Conservation (phyloP, 139 green algal genomes). For the Haematococcus lacustris region DNA sequence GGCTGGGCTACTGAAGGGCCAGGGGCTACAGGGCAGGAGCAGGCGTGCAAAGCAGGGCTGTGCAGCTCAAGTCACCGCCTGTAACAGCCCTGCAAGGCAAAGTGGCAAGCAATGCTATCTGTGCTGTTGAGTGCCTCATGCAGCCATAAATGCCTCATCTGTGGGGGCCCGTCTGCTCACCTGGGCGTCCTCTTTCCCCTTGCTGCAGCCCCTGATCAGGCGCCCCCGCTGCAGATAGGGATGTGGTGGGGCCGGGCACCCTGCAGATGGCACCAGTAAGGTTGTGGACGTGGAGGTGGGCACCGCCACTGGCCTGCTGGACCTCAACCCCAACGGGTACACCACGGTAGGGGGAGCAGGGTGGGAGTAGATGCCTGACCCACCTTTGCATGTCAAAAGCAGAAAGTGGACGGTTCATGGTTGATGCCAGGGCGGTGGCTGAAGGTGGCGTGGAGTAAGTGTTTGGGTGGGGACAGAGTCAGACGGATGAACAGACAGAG, state of each 20-base stretch:
- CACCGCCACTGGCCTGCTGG: slow-evolving; percentile 30
- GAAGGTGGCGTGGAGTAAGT: not conserved
- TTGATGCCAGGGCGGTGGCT: too few species aligned
- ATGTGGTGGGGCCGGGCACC: slow-evolving; percentile 18
- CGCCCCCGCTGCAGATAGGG: too few species aligned
- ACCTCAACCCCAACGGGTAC: slow-evolving; percentile 69
- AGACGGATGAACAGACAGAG: not conserved
- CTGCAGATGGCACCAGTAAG: slow-evolving; percentile 66
- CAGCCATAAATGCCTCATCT: not conserved
- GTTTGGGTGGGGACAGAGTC: too few species aligned
- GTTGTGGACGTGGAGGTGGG: slow-evolving; percentile 69
- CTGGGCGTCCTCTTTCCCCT: not conserved
- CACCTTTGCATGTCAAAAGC: not conserved
- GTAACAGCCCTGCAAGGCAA: not conserved
- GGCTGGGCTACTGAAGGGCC: too few species aligned
- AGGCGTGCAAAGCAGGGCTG: too few species aligned
- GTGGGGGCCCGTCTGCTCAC: too few species aligned
- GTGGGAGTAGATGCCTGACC: slow-evolving; percentile 4
- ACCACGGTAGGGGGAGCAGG: slow-evolving; percentile 8
- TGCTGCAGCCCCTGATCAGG: not conserved
- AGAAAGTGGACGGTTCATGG: too few species aligned
- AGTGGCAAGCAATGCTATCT: not conserved
- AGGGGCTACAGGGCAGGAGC: too few species aligned
- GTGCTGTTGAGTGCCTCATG: not conserved
- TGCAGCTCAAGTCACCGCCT: not conserved